phyloP scores from a whole-genome alignment of 1,284 basidiomycete species.

The Paramarasmius palmivorus region DNA sequence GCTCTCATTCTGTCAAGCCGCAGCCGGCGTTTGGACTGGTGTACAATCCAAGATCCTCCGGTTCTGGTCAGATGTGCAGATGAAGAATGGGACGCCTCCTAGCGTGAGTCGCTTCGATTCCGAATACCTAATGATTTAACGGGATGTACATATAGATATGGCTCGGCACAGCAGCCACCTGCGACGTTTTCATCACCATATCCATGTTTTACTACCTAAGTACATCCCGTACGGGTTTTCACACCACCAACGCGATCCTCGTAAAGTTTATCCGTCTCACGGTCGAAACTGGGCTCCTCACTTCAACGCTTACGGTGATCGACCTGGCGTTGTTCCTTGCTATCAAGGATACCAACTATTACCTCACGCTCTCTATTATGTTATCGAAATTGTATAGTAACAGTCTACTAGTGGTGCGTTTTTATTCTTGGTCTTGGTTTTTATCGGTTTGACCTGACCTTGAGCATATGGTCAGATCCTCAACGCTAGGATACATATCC shows the following conservation, averaged over 20 bases:
- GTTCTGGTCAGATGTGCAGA: too few species aligned
- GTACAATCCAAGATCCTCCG: background rate
- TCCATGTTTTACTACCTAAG: constrained; percentile 1
- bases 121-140: background rate
- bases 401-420: constrained; percentile 14
- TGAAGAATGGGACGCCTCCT: background rate
- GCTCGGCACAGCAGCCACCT: background rate
- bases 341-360: constrained; percentile 15
- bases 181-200: constrained; percentile 14
- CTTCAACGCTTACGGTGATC: constrained; percentile 10
- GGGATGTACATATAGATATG: too few species aligned
- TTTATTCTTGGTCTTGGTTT: background rate
- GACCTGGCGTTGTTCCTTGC: constrained; percentile 12
- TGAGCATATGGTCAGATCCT: background rate
- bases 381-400: constrained; percentile 18
- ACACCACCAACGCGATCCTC: background rate
- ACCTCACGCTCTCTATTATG: constrained; percentile 12
- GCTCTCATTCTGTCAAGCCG: constrained; percentile 1
- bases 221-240: constrained; percentile 1
- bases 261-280: constrained; percentile 10
- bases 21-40: background rate
- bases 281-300: constrained; percentile 13
- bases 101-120: background rate
- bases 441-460: background rate
- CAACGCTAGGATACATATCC: background rate